Evolutionary conservation across 805 yeast species (phyloP), one percentile per base, ranked within the genome.

Genomic region (Spathaspora gorwiae): DNA sequence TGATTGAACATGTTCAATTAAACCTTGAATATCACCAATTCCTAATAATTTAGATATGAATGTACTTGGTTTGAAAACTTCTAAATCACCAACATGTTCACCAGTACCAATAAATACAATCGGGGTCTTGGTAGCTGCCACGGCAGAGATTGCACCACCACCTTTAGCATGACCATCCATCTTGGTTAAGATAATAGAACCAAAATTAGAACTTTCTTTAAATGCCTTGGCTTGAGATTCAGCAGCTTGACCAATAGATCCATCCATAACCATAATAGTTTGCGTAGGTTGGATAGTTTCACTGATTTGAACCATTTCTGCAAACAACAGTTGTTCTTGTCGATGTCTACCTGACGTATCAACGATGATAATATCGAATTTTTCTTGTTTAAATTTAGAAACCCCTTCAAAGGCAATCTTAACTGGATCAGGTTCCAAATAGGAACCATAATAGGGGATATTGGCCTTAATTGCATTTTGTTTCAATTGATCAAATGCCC

Each of bases 131-230:
- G 98, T 92, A 2, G 97, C 94, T 2, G 99, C 99, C 44, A 92
- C 97, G 0, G 99, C 99, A 35, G 97, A 89, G 44, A 92, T 90
- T 29, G 99, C 99, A 74, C 99, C 99, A 70, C 99, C 99, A 64
- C 99, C 99, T 68, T 87, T 92, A 34, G 98, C 99, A 59, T 94
- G 97, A 43, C 98, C 98, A 67, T 92, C 99, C 95, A 92, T 83
- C 65, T 92, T 92, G 19, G 99, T 92, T 60, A 92, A 76, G 48
- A 92, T 85, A 51, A 92, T 92, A 26, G 97, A 90, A 56, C 99
- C 99, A 60, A 94, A 94, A 60, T 92, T 83, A 5, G 97, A 75
- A 30, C 90, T 80, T 43, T 90, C 96, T 65, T 92, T 94, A 71
- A 92, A 92, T 0, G 99, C 99, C 58, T 78, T 79, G 5, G 96